Evolutionary conservation across 139 green algal species (phyloP), one percentile per base, ranked within the genome.

Genomic region (Pseudopediastrum boryanum): DNA sequence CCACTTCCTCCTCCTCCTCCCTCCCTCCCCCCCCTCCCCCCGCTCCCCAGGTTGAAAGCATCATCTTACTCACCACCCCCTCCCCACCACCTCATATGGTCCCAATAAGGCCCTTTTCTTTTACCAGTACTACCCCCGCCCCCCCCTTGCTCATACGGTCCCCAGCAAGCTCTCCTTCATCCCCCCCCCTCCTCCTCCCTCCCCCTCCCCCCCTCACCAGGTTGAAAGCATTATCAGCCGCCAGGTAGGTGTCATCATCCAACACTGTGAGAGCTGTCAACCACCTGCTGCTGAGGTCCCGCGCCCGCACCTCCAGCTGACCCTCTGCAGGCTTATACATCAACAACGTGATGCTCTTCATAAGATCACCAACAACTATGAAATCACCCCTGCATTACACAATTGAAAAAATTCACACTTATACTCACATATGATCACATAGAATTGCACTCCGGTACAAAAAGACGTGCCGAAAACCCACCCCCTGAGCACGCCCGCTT

Each of bases 281-380:
- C 92, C 94, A 99, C 75, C 94, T 96, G 48, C 87, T 88, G 73
- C 93, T 90, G 75, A 88, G 97, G 72, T 99, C 95, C 1, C 90
- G 82, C 29, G 94, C 91, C 19, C 85, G 61, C 33, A 92, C 85
- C 84, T 96, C 95, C 67, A 99, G 89, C 2, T 79, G 54, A 2
- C 86, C 83, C 52, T 96, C 90, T 19, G 85, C 83, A 38, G 83
- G 79, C 63, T 90, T 85, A 85, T 95, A 97, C 64, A 90, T 42
- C 67, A 96, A 85, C 76, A 99, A 77, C n/a, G 89, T 87, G 33
- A 99, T 90, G 77, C 87, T 95, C 62, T 97, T 95, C 96, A 99
- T 99, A 39, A 99, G 77, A 81, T 99, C 96, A 19, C 96, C 91
- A 19, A 98, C 90, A 25, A 97, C 48, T 42, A 99, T 92, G 81